A percentile compares a stretch with the other conserved stretches of the same genome.
These are phyloP conservation scores for Cladosporium sp. DNA, from an alignment of 2,329 filamentous ascomycete species.

Conservation along the genomic window DNA sequence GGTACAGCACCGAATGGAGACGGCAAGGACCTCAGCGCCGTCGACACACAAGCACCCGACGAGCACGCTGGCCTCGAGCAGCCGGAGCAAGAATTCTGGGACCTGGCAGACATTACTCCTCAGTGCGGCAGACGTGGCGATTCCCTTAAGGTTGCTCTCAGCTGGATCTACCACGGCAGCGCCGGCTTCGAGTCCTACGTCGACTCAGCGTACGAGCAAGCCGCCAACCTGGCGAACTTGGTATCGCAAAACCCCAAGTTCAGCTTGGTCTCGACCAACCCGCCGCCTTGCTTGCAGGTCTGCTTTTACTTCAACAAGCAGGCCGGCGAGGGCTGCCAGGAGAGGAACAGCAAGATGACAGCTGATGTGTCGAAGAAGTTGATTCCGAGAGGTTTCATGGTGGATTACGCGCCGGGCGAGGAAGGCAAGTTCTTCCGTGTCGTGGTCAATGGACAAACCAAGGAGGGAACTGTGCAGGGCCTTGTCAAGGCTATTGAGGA, in stretches of 20 bases:
- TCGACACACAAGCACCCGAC: conserved; percentile 14
- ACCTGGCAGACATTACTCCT: conserved; percentile 85
- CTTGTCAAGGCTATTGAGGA: conserved; percentile 57
- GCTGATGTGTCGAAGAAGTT: conserved; percentile 52
- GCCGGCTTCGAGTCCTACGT: conserved; percentile 61
- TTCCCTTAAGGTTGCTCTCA: conserved; percentile 77
- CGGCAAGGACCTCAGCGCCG: conserved; percentile 32
- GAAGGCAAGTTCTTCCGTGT: conserved; percentile 65
- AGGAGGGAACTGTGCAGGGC: conserved; percentile 57
- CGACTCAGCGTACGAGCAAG: conserved; percentile 68
- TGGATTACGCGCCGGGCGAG: conserved; percentile 61
- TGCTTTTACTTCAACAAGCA: conserved; percentile 77
- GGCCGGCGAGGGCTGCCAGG: conserved; percentile 37
- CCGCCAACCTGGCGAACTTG: conserved; percentile 61
- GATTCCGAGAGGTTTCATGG: conserved; percentile 62
- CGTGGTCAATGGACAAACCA: conserved; percentile 62
- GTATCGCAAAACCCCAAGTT: conserved; percentile 59
- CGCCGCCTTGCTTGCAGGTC: conserved; percentile 85
- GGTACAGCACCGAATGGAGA: background rate
- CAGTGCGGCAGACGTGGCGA: conserved; percentile 89
- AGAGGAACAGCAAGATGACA: conserved; percentile 52
- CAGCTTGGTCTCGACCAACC: conserved; percentile 66
- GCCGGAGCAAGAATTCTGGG: conserved; percentile 62
- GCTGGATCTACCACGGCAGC: conserved; percentile 85
- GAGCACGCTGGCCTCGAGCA: conserved; percentile 31